Base-by-base conservation (phyloP, 495 filamentous ascomycete genomes). In the Aspergillus nidulans region DNA sequence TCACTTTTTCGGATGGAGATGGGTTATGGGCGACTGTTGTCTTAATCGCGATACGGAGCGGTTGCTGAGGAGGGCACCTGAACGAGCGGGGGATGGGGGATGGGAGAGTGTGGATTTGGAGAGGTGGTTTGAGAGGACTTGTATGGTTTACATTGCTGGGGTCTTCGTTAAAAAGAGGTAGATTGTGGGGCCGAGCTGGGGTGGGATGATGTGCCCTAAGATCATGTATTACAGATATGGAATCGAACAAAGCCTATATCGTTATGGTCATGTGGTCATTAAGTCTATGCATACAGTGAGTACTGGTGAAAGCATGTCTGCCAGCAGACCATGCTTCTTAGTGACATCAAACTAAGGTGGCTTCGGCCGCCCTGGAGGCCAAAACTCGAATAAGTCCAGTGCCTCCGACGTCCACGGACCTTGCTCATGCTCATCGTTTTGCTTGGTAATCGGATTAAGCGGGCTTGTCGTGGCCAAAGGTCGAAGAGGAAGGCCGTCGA, bases 401-500 rank as follows among this genome's bases (percentile, higher is more conserved):
- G 81, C 82, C 61, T 86, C 83, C 0, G 70, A 66, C 16, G 81
- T 82, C 83, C 83, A 86, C 6, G 80, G 76, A 0, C 78, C 71
- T 53, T 68, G 62, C 43, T 69, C 68, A 20, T 57, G 61, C 40
- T 69, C 68, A 23, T 58, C 51, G 12, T 43, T 39, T n/a, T 59
- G 55, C 10, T 65, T 50, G 0, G 49, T 42, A 0, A 26, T 23
- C 3, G 57, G 43, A 41, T 62, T 63, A 6, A 64, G 53, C 12
- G 63, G 59, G 28, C 54, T 65, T n/a, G 61, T 55, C 16, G 55
- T 58, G 26, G 56, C 21, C 12, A 57, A 51, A 10, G 62, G 53
- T 15, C 57, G 47, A 1, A 49, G 19, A 34, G 56, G 60, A 15
- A 61, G 25, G 16, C 57, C 49, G n/a, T 56, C 51, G 26, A 49